Percentiles rank a stretch among this genome's conserved stretches.
Conservation (phyloP, 2,329 filamentous ascomycete genomes). For the Chrysosphaeria jannelii region DNA sequence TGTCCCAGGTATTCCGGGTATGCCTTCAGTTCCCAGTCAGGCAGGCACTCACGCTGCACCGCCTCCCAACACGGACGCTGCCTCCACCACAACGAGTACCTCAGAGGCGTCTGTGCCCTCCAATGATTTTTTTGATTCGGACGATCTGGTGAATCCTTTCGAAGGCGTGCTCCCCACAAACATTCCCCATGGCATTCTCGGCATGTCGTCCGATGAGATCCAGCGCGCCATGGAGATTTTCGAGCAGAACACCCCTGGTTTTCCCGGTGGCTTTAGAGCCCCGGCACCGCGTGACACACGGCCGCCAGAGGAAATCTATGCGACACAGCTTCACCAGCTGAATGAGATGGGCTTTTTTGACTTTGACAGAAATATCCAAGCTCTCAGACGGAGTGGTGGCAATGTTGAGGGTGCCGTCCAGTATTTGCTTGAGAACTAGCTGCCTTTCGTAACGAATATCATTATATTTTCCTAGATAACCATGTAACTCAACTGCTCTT, state of each 20-base stretch:
- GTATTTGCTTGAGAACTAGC: conserved; percentile 25
- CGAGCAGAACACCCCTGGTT: conserved; percentile 1
- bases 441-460: too few species aligned
- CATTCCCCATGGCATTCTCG: too few species aligned
- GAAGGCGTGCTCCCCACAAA: conserved; percentile 12
- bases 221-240: conserved; percentile 21
- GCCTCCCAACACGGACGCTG: neutral
- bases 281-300: conserved; percentile 38
- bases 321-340: conserved; percentile 63
- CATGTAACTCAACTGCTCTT: too few species aligned
- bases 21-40: neutral
- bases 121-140: too few species aligned
- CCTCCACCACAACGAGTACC: neutral
- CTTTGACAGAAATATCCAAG: conserved; percentile 76
- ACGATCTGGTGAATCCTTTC: conserved; percentile 3
- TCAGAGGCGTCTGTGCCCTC: too few species aligned
- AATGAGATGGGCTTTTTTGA: conserved; percentile 99
- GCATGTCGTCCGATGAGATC: too few species aligned
- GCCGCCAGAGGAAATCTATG: conserved; percentile 81
- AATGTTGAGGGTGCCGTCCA: conserved; percentile 83
- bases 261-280: neutral
- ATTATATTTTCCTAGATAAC: too few species aligned
- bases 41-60: neutral
- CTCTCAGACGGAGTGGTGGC: conserved; percentile 63
- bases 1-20: conserved; percentile 1